A percentile compares a stretch with the other conserved stretches of the same genome.
These are phyloP conservation scores for Panicum virgatum DNA, from an alignment of 202 grass and related monocot species.

Conservation along the genomic window DNA sequence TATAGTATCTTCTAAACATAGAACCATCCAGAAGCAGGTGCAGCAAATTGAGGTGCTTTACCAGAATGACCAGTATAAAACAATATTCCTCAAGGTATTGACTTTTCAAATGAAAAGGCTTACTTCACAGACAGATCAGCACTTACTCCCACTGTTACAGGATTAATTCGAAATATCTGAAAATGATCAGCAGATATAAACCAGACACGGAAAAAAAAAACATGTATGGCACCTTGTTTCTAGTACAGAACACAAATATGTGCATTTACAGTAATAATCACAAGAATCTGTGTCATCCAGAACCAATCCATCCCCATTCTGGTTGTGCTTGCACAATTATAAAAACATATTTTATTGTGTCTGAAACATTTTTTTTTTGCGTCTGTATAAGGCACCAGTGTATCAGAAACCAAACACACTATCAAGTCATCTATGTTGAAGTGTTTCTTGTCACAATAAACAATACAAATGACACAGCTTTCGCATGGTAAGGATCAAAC, in stretches of 20 bases:
- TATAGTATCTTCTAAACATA: not conserved
- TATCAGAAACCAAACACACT: conserved; percentile 4
- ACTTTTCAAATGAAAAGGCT: conserved; percentile 9
- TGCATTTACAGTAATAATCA: not conserved
- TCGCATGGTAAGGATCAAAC: conserved; percentile 27
- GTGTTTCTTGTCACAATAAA: conserved; percentile 11
- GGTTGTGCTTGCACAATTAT: not conserved
- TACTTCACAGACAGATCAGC: conserved; percentile 20
- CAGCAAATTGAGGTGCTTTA: conserved; percentile 1
- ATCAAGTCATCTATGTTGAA: conserved; percentile 1
- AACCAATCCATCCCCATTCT: not conserved
- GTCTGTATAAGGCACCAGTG: not conserved
- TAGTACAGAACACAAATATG: conserved; percentile 1
- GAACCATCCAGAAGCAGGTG: conserved; percentile 21
- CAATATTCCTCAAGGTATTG: conserved; percentile 5
- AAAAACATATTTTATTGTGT: not conserved
- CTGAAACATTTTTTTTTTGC: not conserved
- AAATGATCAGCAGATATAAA: conserved; percentile 4
- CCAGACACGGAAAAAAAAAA: not conserved
- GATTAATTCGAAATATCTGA: no score
- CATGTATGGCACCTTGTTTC: not conserved
- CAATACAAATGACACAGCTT: not conserved
- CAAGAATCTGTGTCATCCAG: not conserved
- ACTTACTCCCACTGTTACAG: no score
- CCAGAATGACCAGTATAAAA: conserved; percentile 8